Evolutionary conservation across 306 rosid genomes (phyloP), one percentile per base, ranked within the genome.

Genomic region (Vachellia collinsii): DNA sequence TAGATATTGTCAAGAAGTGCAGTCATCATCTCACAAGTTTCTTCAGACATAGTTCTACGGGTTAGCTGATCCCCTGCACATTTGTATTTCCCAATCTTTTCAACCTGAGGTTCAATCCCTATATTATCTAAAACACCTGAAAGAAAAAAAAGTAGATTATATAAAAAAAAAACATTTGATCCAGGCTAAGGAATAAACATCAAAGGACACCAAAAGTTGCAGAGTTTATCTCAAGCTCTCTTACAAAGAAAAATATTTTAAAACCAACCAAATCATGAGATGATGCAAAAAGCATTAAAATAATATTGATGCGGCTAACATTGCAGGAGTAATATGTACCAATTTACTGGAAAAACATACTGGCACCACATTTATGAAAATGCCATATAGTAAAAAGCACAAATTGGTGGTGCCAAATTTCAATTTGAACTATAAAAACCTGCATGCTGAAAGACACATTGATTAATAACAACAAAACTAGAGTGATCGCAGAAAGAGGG

Each of bases 81-180:
- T 88, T 95, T 93, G 85, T 95, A 93, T 79, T 95, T 93, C 65
- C 99, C 99, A 75, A 95, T 91, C 90, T 94, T 91, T 83, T 90
- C 93, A 77, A 95, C 92, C 81, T 93, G 96, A 72, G 98, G 98
- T 83, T 90, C 98, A 79, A 95, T 74, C 78, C 99, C 98, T 46
- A 89, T 77, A 67, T 91, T 91, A 46, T 95, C 98, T 77, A 95
- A 86, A 83, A 91, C 87, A 77, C 99, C 98, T 95, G 81, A 68
- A 85, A 74, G 9, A 10, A 13, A 16, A 12, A 77, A 83, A 46
- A 16, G 53, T 9, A 63, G 47, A 20, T 74, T 44, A 65, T 39
- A 36, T 85, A 54, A 67, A 83, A 29, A 79, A 19, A 8, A 65
- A 43, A 23, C 38, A 54, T 29, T 65, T 54, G 63, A 54, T 74